Conservation (phyloP, 495 filamentous ascomycete genomes). For the Bacidia gigantensis region DNA sequence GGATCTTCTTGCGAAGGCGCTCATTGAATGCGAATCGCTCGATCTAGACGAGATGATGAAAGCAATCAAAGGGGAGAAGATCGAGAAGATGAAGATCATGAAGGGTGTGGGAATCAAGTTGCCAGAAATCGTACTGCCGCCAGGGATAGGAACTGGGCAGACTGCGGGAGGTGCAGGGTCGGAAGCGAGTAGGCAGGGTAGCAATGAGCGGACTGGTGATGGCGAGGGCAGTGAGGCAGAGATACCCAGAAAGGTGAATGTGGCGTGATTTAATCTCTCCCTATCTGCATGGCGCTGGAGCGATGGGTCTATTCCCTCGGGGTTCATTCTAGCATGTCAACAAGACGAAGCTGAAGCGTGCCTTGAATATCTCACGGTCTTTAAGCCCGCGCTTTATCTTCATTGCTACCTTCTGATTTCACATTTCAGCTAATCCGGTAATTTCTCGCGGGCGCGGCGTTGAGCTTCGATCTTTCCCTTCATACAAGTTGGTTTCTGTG, state of each 20-base stretch:
- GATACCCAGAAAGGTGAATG: neutral
- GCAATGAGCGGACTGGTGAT: neutral
- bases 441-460: too few relatives aligned
- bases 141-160: slow-evolving; percentile 6
- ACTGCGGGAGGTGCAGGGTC: neutral
- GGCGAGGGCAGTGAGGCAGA: neutral
- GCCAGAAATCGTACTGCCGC: slow-evolving; percentile 15
- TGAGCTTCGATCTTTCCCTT: too few relatives aligned
- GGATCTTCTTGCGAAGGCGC: slow-evolving; percentile 69
- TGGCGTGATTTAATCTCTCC: neutral
- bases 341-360: too few relatives aligned
- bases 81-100: slow-evolving; percentile 42
- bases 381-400: too few relatives aligned
- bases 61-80: slow-evolving; percentile 70
- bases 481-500: too few relatives aligned
- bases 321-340: too few relatives aligned
- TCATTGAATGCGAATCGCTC: slow-evolving; percentile 89
- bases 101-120: slow-evolving; percentile 23
- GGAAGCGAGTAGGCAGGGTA: neutral
- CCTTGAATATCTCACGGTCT: too few relatives aligned
- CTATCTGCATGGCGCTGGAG: neutral
- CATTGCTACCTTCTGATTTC: too few relatives aligned
- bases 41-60: slow-evolving; percentile 78
- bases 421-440: too few relatives aligned
- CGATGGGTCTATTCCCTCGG: neutral